Base-by-base conservation (phyloP, 306 rosid species). In the Amphicarpaea edgeworthii region DNA sequence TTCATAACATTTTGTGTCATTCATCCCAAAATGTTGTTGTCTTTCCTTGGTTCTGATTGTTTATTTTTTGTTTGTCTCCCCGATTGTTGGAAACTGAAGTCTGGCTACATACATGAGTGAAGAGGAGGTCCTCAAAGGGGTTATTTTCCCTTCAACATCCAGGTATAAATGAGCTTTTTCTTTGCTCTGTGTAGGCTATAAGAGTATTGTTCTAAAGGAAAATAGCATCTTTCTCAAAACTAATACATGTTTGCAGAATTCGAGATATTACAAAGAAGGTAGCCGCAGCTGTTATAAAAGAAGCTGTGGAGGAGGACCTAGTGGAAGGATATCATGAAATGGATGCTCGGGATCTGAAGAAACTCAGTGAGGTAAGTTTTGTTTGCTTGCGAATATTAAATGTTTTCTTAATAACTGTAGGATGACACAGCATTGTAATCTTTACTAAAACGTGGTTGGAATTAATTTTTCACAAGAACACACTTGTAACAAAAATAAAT, bases 21-120 rank as follows among this genome's bases (percentile, higher is more conserved):
- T 69, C 37, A 47, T 23, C 12, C 64, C 10, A 28, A 46, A 54
- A 19, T 79, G 53, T 32, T 79, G 43, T 21, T 43, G 78, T 68
- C 58, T 72, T 68, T 63, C 53, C 37, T 75, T 71, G 43, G 7
- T 70, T 23, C 12, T 49, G 19, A 59, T 64, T 8, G 1, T n/a
- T n/a, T n/a, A n/a, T 45, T 23, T 32, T 79, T 24, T 34, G 3
- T 28, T 28, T 28, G 3, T 58, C 23, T 85, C 43, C 43, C 66
- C 81, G 40, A 63, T 63, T 26, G 24, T 53, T 74, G 79, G 46
- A 83, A 82, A 85, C 73, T 72, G 80, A 93, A 92, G 99, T 87
- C 86, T 96, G 42, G 99, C 98, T 42, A 93, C 92, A 71, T 92
- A 92, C 83, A 96, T 96, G 97, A 89, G 87, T 46, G 99, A 96